These are phyloP conservation scores for Entamoeba invadens DNA, from an alignment of 208 protist genomes.

Conservation along the genomic window DNA sequence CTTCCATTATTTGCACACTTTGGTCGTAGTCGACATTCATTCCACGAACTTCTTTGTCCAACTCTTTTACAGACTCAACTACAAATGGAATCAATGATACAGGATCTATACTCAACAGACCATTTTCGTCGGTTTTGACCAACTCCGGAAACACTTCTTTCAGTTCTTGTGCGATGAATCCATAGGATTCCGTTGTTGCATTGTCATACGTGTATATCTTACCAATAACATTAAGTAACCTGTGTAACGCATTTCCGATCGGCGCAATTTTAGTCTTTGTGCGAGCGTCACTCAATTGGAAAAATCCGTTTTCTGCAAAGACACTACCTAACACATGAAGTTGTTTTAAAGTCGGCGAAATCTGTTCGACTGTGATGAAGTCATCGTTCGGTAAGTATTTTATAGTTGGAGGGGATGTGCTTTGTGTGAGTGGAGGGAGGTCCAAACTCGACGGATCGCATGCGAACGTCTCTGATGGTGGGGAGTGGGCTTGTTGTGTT, in stretches of 20 bases:
- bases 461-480: not conserved
- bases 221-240: not conserved
- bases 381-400: not conserved
- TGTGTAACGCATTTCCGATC: not conserved
- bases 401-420: not conserved
- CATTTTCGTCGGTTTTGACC: not conserved
- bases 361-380: not conserved
- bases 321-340: not conserved
- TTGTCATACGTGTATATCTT: not conserved
- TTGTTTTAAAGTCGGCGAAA: not conserved
- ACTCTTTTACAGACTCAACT: not conserved
- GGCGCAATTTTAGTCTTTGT: not conserved
- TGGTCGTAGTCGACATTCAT: not conserved
- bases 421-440: not conserved
- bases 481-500: not conserved
- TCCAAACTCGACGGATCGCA: no score
- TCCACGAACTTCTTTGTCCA: not conserved
- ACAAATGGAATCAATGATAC: not conserved
- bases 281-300: not conserved
- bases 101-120: not conserved
- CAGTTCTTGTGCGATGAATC: not conserved
- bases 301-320: not conserved
- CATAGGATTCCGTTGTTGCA: not conserved
- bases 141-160: not conserved
- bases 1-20: not conserved